A percentile compares a stretch with the other conserved stretches of the same genome.
Conservation (phyloP, 2,329 filamentous ascomycete species). For the Nannizzia gypsea region DNA sequence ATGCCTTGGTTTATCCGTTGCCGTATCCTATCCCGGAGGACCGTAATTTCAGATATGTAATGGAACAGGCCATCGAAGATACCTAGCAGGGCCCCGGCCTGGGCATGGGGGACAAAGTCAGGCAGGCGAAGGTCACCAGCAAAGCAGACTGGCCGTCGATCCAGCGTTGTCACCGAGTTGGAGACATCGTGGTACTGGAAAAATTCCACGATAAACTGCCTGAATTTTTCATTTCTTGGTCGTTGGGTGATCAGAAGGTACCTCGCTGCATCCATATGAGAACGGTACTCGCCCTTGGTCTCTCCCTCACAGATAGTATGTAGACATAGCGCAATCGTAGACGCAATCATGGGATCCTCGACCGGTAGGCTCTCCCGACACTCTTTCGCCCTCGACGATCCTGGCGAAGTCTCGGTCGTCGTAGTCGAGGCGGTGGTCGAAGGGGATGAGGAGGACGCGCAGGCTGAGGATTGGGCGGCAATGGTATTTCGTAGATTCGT, state of each 20-base stretch:
- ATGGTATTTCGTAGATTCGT: slow-evolving; percentile 32
- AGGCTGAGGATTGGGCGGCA: slow-evolving; percentile 18
- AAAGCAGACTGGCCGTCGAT: slow-evolving; percentile 42
- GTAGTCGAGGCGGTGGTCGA: neutral
- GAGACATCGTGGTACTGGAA: slow-evolving; percentile 69
- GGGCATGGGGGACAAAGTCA: slow-evolving; percentile 43
- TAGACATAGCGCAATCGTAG: slow-evolving; percentile 48
- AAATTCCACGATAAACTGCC: slow-evolving; percentile 60
- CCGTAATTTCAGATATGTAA: slow-evolving; percentile 66
- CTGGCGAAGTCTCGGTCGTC: slow-evolving; percentile 3
- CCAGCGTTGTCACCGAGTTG: slow-evolving; percentile 45
- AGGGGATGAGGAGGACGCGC: neutral
- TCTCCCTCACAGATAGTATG: slow-evolving; percentile 51
- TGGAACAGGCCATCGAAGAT: slow-evolving; percentile 72
- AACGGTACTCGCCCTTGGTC: slow-evolving; percentile 58
- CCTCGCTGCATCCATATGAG: slow-evolving; percentile 66
- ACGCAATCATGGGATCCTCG: slow-evolving; percentile 50
- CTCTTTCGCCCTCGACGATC: slow-evolving; percentile 19
- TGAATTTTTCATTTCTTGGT: slow-evolving; percentile 56
- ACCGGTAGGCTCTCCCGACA: slow-evolving; percentile 24
- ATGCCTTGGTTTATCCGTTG: slow-evolving; percentile 49
- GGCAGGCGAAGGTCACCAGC: slow-evolving; percentile 44
- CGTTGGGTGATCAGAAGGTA: slow-evolving; percentile 51
- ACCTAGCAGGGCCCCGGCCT: slow-evolving; percentile 56
- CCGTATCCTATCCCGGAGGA: slow-evolving; percentile 62